Conservation (phyloP, 345 rosid species). For the Cardamine occulta region DNA sequence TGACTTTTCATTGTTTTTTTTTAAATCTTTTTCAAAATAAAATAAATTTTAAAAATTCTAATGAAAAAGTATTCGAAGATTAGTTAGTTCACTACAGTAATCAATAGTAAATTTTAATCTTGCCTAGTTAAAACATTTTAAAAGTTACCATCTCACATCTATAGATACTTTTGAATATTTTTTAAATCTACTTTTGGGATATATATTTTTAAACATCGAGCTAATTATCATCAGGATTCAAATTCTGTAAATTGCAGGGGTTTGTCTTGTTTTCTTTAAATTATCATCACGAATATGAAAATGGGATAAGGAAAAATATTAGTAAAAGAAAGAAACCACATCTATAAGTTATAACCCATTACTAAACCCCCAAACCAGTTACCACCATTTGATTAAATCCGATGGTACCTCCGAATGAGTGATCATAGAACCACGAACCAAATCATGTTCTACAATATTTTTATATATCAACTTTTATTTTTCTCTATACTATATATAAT, state of each 20-base stretch:
- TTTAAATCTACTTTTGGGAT: neutral
- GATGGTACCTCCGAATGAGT: conserved; percentile 42
- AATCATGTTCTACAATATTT: conserved; percentile 40
- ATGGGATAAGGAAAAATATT: neutral
- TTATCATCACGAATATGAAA: conserved; percentile 7
- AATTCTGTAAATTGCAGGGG: conserved; percentile 26
- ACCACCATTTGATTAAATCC: conserved; percentile 27
- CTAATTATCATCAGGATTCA: conserved; percentile 23
- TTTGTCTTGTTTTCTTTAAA: conserved; percentile 20
- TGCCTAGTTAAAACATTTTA: neutral
- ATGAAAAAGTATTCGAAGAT: neutral
- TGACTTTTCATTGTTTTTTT: neutral
- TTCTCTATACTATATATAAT: conserved; percentile 8
- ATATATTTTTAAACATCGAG: neutral
- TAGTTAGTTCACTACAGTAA: neutral
- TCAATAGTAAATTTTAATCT: neutral
- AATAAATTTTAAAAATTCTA: neutral
- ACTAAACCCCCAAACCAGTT: conserved; percentile 25
- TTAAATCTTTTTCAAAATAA: neutral
- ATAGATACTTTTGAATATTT: neutral
- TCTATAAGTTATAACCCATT: conserved; percentile 33
- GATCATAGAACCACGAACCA: conserved; percentile 47
- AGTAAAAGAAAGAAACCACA: conserved; percentile 28
- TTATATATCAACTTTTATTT: conserved; percentile 1
- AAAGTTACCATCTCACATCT: neutral